Evolutionary conservation across 106 monocot genomes (phyloP).

Genomic region (Dendrobium officinale): DNA sequence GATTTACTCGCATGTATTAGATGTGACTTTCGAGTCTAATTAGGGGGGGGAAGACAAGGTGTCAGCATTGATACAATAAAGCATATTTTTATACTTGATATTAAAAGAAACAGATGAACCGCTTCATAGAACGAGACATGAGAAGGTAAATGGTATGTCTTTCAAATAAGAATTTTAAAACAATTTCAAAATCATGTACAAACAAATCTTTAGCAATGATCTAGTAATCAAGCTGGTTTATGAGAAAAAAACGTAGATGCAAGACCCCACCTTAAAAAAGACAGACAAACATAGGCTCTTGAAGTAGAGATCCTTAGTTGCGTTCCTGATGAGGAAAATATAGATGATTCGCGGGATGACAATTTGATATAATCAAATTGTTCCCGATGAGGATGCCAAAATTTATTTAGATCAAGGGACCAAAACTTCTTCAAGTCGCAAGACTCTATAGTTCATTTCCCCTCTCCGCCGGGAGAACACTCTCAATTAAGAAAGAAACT

Average conservation of each 20-base stretch:
- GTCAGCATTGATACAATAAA: not conserved
- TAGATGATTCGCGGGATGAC: too few relatives aligned
- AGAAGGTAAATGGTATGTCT: not conserved
- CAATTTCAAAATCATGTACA: not conserved
- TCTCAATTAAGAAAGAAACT: too few relatives aligned
- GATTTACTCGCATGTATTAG: constrained; percentile 43
- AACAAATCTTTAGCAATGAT: not conserved
- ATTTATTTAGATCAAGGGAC: too few relatives aligned
- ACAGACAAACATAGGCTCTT: not conserved
- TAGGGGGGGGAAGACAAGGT: constrained; percentile 5
- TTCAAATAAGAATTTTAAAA: not conserved
- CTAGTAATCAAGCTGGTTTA: not conserved
- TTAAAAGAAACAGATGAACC: not conserved
- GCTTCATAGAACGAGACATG: not conserved
- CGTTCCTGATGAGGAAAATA: too few relatives aligned
- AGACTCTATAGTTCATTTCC: too few relatives aligned
- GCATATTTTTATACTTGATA: not conserved
- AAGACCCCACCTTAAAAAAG: not conserved
- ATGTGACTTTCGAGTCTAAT: constrained; percentile 63
- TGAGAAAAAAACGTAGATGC: not conserved
- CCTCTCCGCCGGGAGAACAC: too few relatives aligned
- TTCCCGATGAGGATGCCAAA: too few relatives aligned
- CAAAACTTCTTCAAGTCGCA: too few relatives aligned
- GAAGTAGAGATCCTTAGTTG: too few relatives aligned
- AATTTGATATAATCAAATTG: too few relatives aligned